Base-by-base conservation (phyloP, 768 basidiomycete genomes). In the Phylloporus scabripes region DNA sequence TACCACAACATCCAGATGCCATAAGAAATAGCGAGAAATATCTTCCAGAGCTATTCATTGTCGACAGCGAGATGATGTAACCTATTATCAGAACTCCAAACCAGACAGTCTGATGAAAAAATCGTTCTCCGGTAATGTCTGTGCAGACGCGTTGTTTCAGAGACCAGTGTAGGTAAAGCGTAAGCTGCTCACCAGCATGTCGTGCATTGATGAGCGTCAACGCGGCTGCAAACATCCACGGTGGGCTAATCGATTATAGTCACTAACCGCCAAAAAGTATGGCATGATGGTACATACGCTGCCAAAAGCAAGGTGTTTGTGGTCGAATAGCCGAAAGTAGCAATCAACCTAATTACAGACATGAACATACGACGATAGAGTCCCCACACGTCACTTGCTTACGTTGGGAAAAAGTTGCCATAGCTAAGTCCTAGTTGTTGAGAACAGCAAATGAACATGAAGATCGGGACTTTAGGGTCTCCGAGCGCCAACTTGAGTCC, bases 21-120 rank as follows among this genome's bases (percentile, higher is more conserved):
- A 85, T 82, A 28, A 84, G 68, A 64, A 83, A 84, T 62, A 84
- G 64, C 1, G 79, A 73, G 23, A 84, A 69, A 53, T 85, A 84
- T 46, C 82, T 75, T 1, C 72, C 81, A 0, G 64, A 73, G n/a
- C 72, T 72, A 3, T 64, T 67, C 66, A 72, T 72, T 0, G 81
- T 83, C 1, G 74, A 75, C 17, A 83, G 60, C 2, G 74, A 75
- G 50, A 85, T 81, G 52, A 84, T 77, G 54, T 77, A 84, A 1
- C 79, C 83, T 3, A 81, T 34, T 2, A 84, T 79, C 40, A 75
- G 74, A 3, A 69, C 76, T 80, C 81, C 82, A 80, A 79, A 82
- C 67, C 74, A 76, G 2, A 60, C 68, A 3, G 69, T 63, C 43
- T 77, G 70, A 60, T 85, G 83, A 72, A 81, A 80, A 66, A 78